Evolutionary conservation across 306 rosid genomes (phyloP).

Genomic region (Begonia peltatifolia): DNA sequence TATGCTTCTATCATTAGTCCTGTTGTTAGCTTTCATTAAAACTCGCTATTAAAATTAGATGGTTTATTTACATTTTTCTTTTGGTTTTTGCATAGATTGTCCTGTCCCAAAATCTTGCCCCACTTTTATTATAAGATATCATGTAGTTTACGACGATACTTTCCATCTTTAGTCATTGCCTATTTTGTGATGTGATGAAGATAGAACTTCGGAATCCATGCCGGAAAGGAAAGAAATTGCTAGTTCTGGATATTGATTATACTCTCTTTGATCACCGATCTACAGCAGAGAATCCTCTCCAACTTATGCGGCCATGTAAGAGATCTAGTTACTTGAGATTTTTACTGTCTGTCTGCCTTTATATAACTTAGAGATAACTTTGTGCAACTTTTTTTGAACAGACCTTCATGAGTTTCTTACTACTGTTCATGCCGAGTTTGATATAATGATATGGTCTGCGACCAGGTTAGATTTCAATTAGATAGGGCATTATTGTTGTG

Average conservation of each 20-base stretch:
- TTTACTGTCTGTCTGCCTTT: background rate
- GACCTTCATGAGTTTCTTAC: conserved; percentile 95
- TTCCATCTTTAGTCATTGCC: background rate
- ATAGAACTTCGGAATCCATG: conserved; percentile 64
- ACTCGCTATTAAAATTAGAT: no score
- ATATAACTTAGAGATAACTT: background rate
- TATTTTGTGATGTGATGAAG: conserved; percentile 23
- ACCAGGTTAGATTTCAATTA: conserved; percentile 45
- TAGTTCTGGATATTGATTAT: conserved; percentile 91
- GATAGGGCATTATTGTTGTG: background rate
- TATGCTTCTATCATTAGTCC: no score
- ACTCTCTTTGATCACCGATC: conserved; percentile 95
- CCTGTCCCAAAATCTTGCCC: no score
- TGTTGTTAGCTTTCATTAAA: no score
- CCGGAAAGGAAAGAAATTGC: conserved; percentile 83
- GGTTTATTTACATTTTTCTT: no score
- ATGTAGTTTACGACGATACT: no score
- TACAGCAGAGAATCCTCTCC: conserved; percentile 87
- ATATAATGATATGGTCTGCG: conserved; percentile 98
- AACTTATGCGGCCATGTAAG: conserved; percentile 93
- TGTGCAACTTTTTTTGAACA: conserved; percentile 17
- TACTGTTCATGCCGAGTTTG: conserved; percentile 70
- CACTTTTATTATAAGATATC: no score
- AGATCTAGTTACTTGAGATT: background rate
- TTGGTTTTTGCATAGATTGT: no score